These are phyloP conservation scores for Monilinia laxa DNA, from an alignment of 2,329 filamentous ascomycete species.

Conservation along the genomic window DNA sequence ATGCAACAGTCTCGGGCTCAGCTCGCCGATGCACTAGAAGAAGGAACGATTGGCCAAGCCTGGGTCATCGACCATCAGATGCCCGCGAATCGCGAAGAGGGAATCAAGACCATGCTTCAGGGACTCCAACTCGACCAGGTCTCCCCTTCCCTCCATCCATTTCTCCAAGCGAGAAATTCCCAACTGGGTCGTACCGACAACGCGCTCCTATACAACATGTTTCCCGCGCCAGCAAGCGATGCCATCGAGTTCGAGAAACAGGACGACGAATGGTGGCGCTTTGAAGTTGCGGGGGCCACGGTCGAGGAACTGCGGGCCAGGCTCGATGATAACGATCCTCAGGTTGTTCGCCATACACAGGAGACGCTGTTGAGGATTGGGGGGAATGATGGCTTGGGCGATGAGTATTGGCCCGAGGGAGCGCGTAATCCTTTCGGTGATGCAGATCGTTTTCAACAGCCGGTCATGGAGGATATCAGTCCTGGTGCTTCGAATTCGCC, in stretches of 20 bases:
- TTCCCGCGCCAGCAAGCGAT: not conserved
- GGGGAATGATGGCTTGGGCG: rapidly evolving
- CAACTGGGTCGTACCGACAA: rapidly evolving
- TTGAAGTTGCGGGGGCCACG: not conserved
- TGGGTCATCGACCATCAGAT: not conserved
- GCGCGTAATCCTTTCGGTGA: not conserved
- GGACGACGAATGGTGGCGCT: not conserved
- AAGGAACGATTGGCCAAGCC: not conserved
- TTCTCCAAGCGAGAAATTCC: rapidly evolving
- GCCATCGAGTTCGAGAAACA: not conserved
- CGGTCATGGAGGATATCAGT: not conserved
- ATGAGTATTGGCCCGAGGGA: not conserved
- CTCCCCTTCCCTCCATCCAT: not conserved
- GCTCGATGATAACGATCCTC: not conserved
- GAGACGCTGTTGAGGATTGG: not conserved
- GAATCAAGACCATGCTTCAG: not conserved
- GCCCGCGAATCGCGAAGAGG: not conserved
- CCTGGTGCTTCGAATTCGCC: not conserved
- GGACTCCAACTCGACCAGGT: not conserved
- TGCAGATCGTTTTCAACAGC: rapidly evolving
- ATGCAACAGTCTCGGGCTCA: not conserved
- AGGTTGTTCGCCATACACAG: rapidly evolving
- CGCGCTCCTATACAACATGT: rapidly evolving
- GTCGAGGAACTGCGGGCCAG: not conserved
- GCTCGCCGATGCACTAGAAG: not conserved